Evolutionary conservation across 2,329 filamentous ascomycete genomes (phyloP), one percentile per base, ranked within the genome.

Genomic region (Beauveria sp.): DNA sequence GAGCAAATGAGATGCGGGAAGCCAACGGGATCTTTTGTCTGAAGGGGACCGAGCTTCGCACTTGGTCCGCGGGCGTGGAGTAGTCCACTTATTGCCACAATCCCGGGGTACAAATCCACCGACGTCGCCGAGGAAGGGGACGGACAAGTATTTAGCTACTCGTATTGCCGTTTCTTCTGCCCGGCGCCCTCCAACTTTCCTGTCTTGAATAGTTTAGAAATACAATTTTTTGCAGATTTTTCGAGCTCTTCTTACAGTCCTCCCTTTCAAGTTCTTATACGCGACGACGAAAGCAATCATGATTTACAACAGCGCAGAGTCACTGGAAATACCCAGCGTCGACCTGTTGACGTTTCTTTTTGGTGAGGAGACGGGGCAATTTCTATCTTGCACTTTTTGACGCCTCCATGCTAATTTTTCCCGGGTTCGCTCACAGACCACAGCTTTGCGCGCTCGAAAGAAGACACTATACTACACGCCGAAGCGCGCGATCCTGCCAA

Each of bases 401-500:
- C 34, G 34, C 14, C 34, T 37, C 5, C 5, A 44, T n/a, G 10
- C 52, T 53, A 55, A 59, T 28, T 6, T 10, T 50, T n/a, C 2
- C 30, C 1, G 41, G 7, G 12, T 26, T 10, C n/a, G n/a, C 51
- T 47, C 20, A 50, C 54, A 77, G 77, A 79, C 62, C 73, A 30
- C 63, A 69, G 10, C 8, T 57, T n/a, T 4, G 70, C 68, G 46
- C 64, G 63, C 1, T 68, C 72, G 14, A 67, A 76, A 24, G 78
- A 83, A 51, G 75, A 83, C 56, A 81, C 79, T 0, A 66, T 80
- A 2, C 71, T 88, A 4, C 83, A 87, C 67, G 75, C 78, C 48
- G 83, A 85, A 65, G 84, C 85, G 0, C 76, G 77, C 6, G 74
- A 86, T 55, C 81, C 84, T 0, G 73, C 72, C n/a, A 76, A 80